phyloP scores from a whole-genome alignment of 2,329 filamentous ascomycete genomes.

The Claviceps maximensis region DNA sequence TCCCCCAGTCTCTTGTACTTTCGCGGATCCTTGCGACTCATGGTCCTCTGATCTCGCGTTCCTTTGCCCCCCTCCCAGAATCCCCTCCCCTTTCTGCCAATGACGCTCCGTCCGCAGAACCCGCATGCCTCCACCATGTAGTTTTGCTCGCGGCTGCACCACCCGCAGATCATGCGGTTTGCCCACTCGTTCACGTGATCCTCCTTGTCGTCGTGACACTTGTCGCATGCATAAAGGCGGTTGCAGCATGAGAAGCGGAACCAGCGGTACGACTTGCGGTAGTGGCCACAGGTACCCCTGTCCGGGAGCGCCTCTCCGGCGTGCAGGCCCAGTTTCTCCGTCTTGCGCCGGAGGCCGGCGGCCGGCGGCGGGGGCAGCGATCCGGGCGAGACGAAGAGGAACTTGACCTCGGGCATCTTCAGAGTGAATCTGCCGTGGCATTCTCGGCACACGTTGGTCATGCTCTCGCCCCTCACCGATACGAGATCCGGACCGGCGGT shows the following conservation, averaged over 20 bases:
- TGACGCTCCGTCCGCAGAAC: slow-evolving; percentile 57
- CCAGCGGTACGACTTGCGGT: slow-evolving; percentile 47
- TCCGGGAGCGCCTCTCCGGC: slow-evolving; percentile 42
- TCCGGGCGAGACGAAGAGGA: slow-evolving; percentile 54
- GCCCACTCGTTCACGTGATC: slow-evolving; percentile 72
- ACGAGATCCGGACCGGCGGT: slow-evolving; percentile 54
- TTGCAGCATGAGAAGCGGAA: slow-evolving; percentile 52
- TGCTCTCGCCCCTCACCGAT: slow-evolving; percentile 60
- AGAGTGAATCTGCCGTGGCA: slow-evolving; percentile 74
- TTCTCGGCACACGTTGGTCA: slow-evolving; percentile 62
- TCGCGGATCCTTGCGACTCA: slow-evolving; percentile 65
- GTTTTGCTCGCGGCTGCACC: slow-evolving; percentile 68
- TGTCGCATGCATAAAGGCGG: slow-evolving; percentile 48
- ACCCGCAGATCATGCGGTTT: slow-evolving; percentile 71
- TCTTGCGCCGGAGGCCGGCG: slow-evolving; percentile 29
- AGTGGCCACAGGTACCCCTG: slow-evolving; percentile 43
- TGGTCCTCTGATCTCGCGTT: slow-evolving; percentile 55
- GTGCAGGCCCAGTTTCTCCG: slow-evolving; percentile 42
- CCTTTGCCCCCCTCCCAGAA: slow-evolving; percentile 85
- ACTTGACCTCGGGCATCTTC: slow-evolving; percentile 64
- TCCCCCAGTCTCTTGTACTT: slow-evolving; percentile 52
- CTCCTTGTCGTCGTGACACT: slow-evolving; percentile 60
- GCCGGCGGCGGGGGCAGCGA: slow-evolving; percentile 25
- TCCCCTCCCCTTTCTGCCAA: slow-evolving; percentile 51
- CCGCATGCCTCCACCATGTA: slow-evolving; percentile 64